phyloP scores from a whole-genome alignment of 2,329 filamentous ascomycete genomes.

The Aspergillus nomiae region DNA sequence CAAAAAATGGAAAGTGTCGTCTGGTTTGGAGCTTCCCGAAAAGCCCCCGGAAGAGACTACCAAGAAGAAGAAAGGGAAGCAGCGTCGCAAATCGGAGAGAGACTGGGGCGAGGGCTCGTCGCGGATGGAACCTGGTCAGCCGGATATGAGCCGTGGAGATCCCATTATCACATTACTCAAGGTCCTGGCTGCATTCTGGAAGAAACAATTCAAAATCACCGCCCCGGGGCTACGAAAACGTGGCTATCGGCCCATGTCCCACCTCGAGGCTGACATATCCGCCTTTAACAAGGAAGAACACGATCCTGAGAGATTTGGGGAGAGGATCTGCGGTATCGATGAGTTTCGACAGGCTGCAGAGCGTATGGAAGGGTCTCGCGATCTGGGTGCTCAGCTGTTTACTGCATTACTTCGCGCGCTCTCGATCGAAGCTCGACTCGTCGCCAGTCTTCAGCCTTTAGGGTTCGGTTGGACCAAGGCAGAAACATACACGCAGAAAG shows the following conservation, averaged over 20 bases:
- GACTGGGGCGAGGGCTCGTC: slow-evolving; percentile 75
- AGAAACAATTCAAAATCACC: slow-evolving; percentile 74
- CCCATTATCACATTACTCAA: slow-evolving; percentile 77
- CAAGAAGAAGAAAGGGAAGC: slow-evolving; percentile 45
- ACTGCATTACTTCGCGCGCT: slow-evolving; percentile 79
- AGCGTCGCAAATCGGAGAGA: slow-evolving; percentile 46
- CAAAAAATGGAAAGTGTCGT: slow-evolving; percentile 70
- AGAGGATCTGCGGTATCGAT: slow-evolving; percentile 67
- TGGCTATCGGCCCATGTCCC: slow-evolving; percentile 80
- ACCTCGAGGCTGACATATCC: slow-evolving; percentile 72
- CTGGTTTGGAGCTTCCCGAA: slow-evolving; percentile 58
- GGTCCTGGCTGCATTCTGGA: slow-evolving; percentile 82
- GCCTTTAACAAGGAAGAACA: slow-evolving; percentile 66
- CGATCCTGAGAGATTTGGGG: slow-evolving; percentile 70
- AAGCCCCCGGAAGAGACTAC: slow-evolving; percentile 43
- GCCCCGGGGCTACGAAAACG: slow-evolving; percentile 82
- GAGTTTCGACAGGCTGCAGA: slow-evolving; percentile 71
- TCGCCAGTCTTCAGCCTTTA: slow-evolving; percentile 80
- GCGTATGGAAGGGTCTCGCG: slow-evolving; percentile 76
- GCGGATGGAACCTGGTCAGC: slow-evolving; percentile 67
- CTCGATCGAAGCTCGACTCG: slow-evolving; percentile 78
- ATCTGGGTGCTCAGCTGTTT: slow-evolving; percentile 86
- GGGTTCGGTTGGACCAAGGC: slow-evolving; percentile 89
- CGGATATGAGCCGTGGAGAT: slow-evolving; percentile 81
- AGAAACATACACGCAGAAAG: slow-evolving; percentile 68